Evolutionary conservation across 2,329 filamentous ascomycete genomes (phyloP).

Genomic region (Colletotrichum paranaense): DNA sequence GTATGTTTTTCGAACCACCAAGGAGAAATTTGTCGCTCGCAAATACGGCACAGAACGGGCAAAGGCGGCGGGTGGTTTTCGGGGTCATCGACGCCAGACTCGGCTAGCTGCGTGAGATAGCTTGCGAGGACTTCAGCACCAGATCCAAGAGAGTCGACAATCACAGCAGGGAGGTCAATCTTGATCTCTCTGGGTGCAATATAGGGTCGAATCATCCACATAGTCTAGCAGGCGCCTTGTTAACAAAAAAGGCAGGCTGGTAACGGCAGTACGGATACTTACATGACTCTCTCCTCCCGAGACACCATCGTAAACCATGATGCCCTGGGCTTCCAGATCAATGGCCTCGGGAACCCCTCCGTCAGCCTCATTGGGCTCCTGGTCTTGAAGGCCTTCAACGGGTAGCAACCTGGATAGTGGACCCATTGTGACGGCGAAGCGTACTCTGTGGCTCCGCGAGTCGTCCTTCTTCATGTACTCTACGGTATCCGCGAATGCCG

Average conservation of each 20-base stretch:
- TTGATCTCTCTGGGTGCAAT: constrained; percentile 90
- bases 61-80: constrained; percentile 82
- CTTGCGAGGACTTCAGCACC: constrained; percentile 95
- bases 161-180: constrained; percentile 88
- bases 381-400: constrained; percentile 52
- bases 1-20: constrained; percentile 99
- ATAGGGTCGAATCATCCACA: constrained; percentile 99
- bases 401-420: constrained; percentile 73
- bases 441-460: constrained; percentile 89
- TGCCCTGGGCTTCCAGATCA: constrained; percentile 94
- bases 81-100: constrained; percentile 81
- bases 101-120: constrained; percentile 90
- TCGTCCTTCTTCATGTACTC: constrained; percentile 94
- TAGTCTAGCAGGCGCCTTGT: constrained; percentile 70
- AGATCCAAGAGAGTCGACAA: constrained; percentile 93
- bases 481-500: constrained; percentile 83
- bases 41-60: constrained; percentile 94
- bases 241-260: neutral
- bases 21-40: constrained; percentile 94
- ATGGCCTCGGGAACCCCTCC: constrained; percentile 64
- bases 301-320: constrained; percentile 94
- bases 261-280: constrained; percentile 54
- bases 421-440: constrained; percentile 79
- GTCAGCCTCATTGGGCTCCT: constrained; percentile 50
- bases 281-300: constrained; percentile 92